A percentile compares a stretch with the other conserved stretches of the same genome.
These are phyloP conservation scores for Arabidopsis arenosa DNA, from an alignment of 345 rosid species.

Conservation along the genomic window DNA sequence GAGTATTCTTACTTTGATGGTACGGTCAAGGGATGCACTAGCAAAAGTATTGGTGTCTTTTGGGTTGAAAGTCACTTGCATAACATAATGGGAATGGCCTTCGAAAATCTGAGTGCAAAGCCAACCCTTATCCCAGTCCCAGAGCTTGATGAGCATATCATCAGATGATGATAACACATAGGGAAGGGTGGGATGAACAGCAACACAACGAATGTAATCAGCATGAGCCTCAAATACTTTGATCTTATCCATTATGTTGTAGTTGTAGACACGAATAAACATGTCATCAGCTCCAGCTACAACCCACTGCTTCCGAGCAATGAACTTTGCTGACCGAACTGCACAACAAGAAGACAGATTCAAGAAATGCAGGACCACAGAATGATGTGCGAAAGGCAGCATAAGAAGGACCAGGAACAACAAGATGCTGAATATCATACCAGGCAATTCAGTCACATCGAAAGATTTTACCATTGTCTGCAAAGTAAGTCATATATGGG, in stretches of 20 bases:
- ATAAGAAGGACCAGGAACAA: conserved; percentile 11
- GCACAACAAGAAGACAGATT: conserved; percentile 40
- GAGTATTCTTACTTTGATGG: conserved; percentile 58
- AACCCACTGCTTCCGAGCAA: conserved; percentile 81
- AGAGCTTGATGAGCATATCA: conserved; percentile 85
- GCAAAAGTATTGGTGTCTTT: conserved; percentile 82
- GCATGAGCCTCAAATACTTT: conserved; percentile 85
- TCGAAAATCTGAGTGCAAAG: conserved; percentile 70
- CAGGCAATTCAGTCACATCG: conserved; percentile 86
- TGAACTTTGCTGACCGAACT: conserved; percentile 95
- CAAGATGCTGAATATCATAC: conserved; percentile 46
- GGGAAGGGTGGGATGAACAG: conserved; percentile 78
- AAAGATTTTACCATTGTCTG: conserved; percentile 85
- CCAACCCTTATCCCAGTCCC: conserved; percentile 96
- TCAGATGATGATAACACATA: conserved; percentile 74
- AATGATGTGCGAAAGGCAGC: not conserved
- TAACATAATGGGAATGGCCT: conserved; percentile 91
- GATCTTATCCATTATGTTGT: conserved; percentile 76
- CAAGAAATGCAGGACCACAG: conserved; percentile 26
- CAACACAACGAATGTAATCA: conserved; percentile 81
- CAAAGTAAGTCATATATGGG: conserved; percentile 30
- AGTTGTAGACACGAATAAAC: conserved; percentile 78
- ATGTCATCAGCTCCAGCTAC: conserved; percentile 88
- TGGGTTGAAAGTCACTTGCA: conserved; percentile 87
- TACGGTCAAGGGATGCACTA: conserved; percentile 83